phyloP scores from a whole-genome alignment of 1,284 basidiomycete species.

The Trametes hirsuta region DNA sequence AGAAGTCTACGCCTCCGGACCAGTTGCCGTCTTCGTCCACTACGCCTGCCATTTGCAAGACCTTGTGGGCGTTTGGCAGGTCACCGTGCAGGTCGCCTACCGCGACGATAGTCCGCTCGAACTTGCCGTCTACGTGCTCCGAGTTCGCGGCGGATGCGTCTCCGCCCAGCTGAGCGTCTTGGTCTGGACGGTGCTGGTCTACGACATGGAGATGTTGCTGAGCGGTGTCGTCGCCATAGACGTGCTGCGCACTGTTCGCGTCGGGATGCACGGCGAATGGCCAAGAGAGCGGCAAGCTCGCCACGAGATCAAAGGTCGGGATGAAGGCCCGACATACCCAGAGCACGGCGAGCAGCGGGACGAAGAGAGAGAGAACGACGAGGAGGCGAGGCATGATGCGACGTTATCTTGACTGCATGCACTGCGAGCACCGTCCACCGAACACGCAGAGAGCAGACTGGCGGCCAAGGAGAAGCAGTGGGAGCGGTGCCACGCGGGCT shows the following conservation, averaged over 20 bases:
- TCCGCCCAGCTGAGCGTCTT: background rate
- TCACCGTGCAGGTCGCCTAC: conserved; percentile 87
- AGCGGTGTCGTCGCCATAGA: conserved; percentile 12
- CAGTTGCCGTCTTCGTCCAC: conserved; percentile 73
- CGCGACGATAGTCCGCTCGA: conserved; percentile 63
- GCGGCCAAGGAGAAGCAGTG: background rate
- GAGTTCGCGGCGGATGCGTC: background rate
- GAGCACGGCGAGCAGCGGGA: conserved; percentile 27
- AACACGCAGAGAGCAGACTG: background rate
- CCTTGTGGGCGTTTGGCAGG: conserved; percentile 68
- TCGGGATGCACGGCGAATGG: conserved; percentile 33
- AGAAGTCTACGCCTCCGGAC: conserved; percentile 78
- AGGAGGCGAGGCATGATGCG: conserved; percentile 30
- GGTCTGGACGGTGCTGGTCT: conserved; percentile 7
- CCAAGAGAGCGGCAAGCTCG: conserved; percentile 30
- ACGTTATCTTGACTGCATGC: conserved; percentile 3
- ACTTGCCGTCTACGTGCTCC: conserved; percentile 18
- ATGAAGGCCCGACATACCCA: conserved; percentile 30
- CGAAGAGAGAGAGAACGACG: conserved; percentile 27
- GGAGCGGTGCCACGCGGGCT: background rate
- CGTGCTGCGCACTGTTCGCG: conserved; percentile 8
- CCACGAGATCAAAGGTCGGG: conserved; percentile 24
- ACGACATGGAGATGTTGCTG: conserved; percentile 20
- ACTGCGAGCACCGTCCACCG: background rate
- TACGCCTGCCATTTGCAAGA: conserved; percentile 78